Conservation (phyloP, 108 stramenopile species). For the Nitzschia sp. region DNA sequence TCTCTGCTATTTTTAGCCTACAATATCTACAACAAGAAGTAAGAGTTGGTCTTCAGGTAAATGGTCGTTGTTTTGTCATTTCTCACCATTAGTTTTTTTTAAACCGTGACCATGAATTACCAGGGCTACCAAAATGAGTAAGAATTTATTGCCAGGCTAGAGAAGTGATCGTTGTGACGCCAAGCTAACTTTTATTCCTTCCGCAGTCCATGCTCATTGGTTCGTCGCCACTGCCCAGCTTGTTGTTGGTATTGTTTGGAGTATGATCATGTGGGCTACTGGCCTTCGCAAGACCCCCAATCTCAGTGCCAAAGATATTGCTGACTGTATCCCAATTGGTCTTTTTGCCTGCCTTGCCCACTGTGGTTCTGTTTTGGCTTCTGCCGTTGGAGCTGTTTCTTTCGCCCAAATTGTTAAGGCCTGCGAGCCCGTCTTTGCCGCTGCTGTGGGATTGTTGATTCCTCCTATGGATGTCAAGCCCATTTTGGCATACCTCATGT, state of each 20-base stretch:
- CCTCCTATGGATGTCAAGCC: constrained; percentile 85
- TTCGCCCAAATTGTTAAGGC: constrained; percentile 98
- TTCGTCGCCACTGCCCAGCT: constrained; percentile 80
- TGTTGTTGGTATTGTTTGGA: constrained; percentile 72
- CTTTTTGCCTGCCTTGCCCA: constrained; percentile 73
- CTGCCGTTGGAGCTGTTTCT: constrained; percentile 93
- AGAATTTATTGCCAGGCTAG: background rate
- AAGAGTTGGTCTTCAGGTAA: background rate
- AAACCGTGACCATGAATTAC: background rate
- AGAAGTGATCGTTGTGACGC: background rate
- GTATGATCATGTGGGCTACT: constrained; percentile 70
- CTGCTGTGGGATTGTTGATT: constrained; percentile 79
- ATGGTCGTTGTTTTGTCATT: no score
- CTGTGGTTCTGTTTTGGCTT: constrained; percentile 81
- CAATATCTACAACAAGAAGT: constrained; percentile 87
- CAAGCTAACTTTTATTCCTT: background rate
- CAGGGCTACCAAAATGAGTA: background rate
- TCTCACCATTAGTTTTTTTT: no score
- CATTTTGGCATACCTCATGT: constrained; percentile 79
- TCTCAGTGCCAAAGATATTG: constrained; percentile 65
- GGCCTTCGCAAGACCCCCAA: constrained; percentile 81
- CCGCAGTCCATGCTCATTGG: constrained; percentile 76
- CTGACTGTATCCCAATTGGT: constrained; percentile 79
- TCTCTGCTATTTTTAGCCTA: constrained; percentile 26
- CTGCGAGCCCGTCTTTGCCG: constrained; percentile 94